These are phyloP conservation scores for Fusarium sp. DNA, from an alignment of 2,329 filamentous ascomycete species.

Conservation along the genomic window DNA sequence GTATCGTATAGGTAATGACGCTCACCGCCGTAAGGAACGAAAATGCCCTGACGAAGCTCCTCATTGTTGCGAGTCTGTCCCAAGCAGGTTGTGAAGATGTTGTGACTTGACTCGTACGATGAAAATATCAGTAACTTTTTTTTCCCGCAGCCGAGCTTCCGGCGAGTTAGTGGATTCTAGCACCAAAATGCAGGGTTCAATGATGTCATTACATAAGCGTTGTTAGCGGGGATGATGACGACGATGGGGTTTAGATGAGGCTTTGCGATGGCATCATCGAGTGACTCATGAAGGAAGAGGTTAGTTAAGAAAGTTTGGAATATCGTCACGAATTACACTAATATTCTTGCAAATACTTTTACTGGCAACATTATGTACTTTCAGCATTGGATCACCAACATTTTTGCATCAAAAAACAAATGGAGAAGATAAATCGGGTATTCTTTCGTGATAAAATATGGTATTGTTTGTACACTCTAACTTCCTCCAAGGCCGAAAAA, in stretches of 20 bases:
- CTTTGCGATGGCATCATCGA: neutral
- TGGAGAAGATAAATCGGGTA: conserved; percentile 1
- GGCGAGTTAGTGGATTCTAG: conserved; percentile 23
- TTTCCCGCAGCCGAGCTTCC: conserved; percentile 11
- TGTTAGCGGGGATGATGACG: conserved; percentile 4
- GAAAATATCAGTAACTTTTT: conserved; percentile 16
- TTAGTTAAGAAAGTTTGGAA: neutral
- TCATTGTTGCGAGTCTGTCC: conserved; percentile 1
- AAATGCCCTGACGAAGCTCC: conserved; percentile 31
- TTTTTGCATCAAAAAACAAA: too few species aligned
- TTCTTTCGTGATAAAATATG: neutral
- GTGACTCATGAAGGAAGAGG: neutral
- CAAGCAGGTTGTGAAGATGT: neutral
- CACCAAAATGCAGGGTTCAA: conserved; percentile 17
- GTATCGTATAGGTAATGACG: conserved; percentile 18
- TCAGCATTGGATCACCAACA: too few species aligned
- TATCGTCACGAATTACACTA: too few species aligned
- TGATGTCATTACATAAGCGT: conserved; percentile 37
- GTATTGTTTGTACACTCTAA: neutral
- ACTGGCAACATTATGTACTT: too few species aligned
- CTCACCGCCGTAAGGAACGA: conserved; percentile 29
- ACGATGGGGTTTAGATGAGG: neutral
- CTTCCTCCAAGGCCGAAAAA: neutral
- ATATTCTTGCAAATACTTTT: too few species aligned
- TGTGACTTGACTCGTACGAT: conserved; percentile 6